Base-by-base conservation (phyloP, 805 yeast species). In the Lipomyces yamadae region DNA sequence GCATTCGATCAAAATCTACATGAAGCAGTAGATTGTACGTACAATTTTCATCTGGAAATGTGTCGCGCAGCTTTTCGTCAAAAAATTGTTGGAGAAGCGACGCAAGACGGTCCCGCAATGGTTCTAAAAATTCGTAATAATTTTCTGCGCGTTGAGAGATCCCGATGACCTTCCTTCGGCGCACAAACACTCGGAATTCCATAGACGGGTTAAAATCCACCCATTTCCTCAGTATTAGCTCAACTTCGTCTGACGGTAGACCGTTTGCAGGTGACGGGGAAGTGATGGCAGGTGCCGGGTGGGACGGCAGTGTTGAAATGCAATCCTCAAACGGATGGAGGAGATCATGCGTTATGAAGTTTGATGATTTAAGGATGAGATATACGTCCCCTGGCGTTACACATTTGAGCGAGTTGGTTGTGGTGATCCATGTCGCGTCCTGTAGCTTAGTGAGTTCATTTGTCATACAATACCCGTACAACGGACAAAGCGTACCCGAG, bases 351-450 rank as follows among this genome's bases (percentile, higher is more conserved):
- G 88, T 87, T 10, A 93, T 84, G 76, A 93, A 95, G 73, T 91
- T 93, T 0, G 97, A 91, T 0, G 97, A 87, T 73, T 94, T 94
- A 62, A 95, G 78, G 7, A 95, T 78, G 58, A 95, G 76, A 70
- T 92, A 95, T 0, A 95, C 78, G 70, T 95, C 99, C 50, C 88
- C 83, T 0, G 89, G 86, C 39, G 83, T 83, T 15, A 79, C 81
- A 74, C 98, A 93, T 73, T 85, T 84, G 83, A 89, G 84, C 2
- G 91, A 83, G 73, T 91, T 90, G 39, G 89, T 86, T 2, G 95
- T 83, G 73, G 90, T 79, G 29, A 95, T 94, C 99, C 98, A 95
- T 0, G 88, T 85, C 1, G 98, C 91, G 78, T 95, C 99, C 74
- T 88, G 45, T 11, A 33, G 33, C 48, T 4, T 3, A 1, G 35